Evolutionary conservation across 345 rosid genomes (phyloP), one percentile per base, ranked within the genome.

Genomic region (Linum tenue): DNA sequence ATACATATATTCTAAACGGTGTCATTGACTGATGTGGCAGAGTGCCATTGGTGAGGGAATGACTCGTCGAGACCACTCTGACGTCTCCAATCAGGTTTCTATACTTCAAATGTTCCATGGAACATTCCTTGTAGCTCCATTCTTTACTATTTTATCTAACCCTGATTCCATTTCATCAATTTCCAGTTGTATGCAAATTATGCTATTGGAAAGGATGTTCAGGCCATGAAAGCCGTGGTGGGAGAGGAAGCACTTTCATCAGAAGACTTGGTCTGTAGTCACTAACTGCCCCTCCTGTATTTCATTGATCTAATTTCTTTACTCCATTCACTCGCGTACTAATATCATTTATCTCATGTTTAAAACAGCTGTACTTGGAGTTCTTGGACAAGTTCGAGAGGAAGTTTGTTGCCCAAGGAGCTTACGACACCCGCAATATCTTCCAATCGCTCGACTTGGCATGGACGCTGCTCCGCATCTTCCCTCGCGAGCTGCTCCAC

Each of bases 231-330:
- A 79, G 97, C 97, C 62, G 98, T 92, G 77, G 98, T 92, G 31
- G 98, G 98, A 86, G 98, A 89, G 72, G 98, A 92, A 87, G 98
- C 98, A 16, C 96, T 92, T 67, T 92, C 96, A 67, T 87, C 96
- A 3, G 98, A 92, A 82, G 98, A 92, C 68, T 78, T 92, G 98
- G 98, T 91, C 65, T 64, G 65, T 60, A 38, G 61, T 73, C 31
- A 22, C 31, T 22, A 22, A 22, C 31, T 67, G 42, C 72, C 64
- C 64, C 70, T 35, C 67, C 59, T 16, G 39, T 39, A n/a, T 6
- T 48, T 48, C 53, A 48, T 48, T 15, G 14, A 48, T 9, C 53
- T 9, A 48, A 9, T 48, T 48, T 48, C 3, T 48, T 48, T 48
- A 3, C 53, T 48, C 53, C 53, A 48, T 1, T 48, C 14, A 48